phyloP scores from a whole-genome alignment of 2,329 filamentous ascomycete species.

The Nemania sp. region DNA sequence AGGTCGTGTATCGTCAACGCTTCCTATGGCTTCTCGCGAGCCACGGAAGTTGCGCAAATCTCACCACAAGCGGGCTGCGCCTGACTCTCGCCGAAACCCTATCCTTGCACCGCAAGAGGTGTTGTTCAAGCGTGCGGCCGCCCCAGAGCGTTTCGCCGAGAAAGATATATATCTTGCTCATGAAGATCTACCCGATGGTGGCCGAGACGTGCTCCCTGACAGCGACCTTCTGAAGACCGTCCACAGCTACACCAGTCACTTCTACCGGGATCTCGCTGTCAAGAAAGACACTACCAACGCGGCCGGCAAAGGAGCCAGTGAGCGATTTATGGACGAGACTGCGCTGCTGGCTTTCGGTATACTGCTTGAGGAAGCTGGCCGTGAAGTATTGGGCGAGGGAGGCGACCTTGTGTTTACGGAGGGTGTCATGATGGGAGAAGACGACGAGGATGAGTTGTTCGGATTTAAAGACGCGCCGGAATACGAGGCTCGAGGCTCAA shows the following conservation, averaged over 20 bases:
- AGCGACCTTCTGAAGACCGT: slow-evolving; percentile 71
- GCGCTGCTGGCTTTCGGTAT: slow-evolving; percentile 76
- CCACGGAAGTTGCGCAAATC: slow-evolving; percentile 18
- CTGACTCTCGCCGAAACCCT: slow-evolving; percentile 38
- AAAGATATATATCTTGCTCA: slow-evolving; percentile 72
- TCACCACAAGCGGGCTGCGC: slow-evolving; percentile 28
- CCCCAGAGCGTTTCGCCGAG: slow-evolving; percentile 70
- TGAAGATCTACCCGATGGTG: slow-evolving; percentile 54
- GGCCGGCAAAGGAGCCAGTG: slow-evolving; percentile 43
- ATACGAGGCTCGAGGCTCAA: slow-evolving; percentile 24
- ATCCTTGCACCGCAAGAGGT: slow-evolving; percentile 68
- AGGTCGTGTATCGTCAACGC: slow-evolving; percentile 44
- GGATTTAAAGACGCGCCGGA: slow-evolving; percentile 31
- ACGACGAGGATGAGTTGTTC: slow-evolving; percentile 26
- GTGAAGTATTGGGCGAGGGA: slow-evolving; percentile 61
- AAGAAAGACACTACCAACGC: slow-evolving; percentile 18
- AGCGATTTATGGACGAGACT: slow-evolving; percentile 75
- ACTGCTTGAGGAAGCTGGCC: slow-evolving; percentile 70
- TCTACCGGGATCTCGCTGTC: slow-evolving; percentile 55
- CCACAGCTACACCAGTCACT: slow-evolving; percentile 69
- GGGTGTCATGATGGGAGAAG: slow-evolving; percentile 41
- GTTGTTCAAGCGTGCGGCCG: slow-evolving; percentile 66
- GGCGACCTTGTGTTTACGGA: slow-evolving; percentile 76
- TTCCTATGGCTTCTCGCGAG: slow-evolving; percentile 31
- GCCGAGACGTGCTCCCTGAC: slow-evolving; percentile 60